A percentile compares a stretch with the other conserved stretches of the same genome.
Evolutionary conservation across 768 basidiomycete species (phyloP).

Genomic region (Rhizopogon rudus): DNA sequence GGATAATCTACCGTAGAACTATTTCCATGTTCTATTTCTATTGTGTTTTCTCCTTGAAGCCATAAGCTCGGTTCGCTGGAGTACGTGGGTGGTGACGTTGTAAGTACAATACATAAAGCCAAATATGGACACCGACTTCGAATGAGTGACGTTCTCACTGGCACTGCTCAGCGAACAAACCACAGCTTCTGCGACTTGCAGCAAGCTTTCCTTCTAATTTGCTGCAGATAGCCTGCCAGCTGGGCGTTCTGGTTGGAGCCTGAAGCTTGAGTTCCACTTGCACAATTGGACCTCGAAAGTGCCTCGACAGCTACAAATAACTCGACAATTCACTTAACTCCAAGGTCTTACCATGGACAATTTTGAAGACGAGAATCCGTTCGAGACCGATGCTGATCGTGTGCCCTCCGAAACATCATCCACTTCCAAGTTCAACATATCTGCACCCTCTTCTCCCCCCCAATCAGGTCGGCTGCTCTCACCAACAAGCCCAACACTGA

Average conservation of each 20-base stretch:
- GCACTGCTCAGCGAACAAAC: background rate
- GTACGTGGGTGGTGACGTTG: background rate
- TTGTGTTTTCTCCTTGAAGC: background rate
- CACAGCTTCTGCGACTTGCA: background rate
- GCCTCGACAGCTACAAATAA: background rate
- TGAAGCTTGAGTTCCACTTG: background rate
- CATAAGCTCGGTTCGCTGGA: background rate
- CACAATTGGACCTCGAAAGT: background rate
- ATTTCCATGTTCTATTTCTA: background rate
- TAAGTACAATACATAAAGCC: constrained; percentile 10
- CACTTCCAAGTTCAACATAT: constrained; percentile 31
- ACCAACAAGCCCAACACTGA: constrained; percentile 37
- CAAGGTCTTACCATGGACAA: constrained; percentile 20
- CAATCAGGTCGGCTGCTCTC: constrained; percentile 41
- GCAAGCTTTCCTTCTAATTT: background rate
- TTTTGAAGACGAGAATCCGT: constrained; percentile 67
- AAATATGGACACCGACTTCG: constrained; percentile 18
- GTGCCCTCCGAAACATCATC: constrained; percentile 32
- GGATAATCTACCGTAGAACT: constrained; percentile 32
- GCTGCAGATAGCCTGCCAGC: too few relatives aligned
- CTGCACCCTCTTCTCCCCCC: constrained; percentile 54
- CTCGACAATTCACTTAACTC: background rate
- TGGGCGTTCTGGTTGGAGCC: too few relatives aligned
- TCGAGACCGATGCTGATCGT: constrained; percentile 41
- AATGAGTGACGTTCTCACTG: constrained; percentile 1